Evolutionary conservation across 805 yeast species (phyloP).

Genomic region (Zygosaccharomyces bailii): DNA sequence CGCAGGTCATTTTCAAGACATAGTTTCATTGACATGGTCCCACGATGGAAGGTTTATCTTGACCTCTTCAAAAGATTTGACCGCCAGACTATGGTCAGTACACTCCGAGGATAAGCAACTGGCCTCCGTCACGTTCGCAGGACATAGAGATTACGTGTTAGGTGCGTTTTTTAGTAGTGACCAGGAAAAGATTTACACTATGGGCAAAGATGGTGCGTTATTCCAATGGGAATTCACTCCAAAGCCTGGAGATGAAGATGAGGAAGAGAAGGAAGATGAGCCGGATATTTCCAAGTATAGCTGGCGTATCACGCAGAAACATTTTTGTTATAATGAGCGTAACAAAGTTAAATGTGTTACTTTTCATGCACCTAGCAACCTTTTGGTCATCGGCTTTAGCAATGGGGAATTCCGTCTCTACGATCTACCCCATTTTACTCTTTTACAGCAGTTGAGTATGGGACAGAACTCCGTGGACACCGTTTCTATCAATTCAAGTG

Average conservation of each 20-base stretch:
- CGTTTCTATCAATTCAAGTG: conserved; percentile 72
- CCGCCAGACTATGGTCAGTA: conserved; percentile 80
- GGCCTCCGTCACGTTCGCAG: conserved; percentile 84
- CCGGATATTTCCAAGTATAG: conserved; percentile 45
- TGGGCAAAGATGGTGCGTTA: conserved; percentile 92
- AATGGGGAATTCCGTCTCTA: conserved; percentile 89
- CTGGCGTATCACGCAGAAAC: conserved; percentile 81
- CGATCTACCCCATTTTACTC: conserved; percentile 75
- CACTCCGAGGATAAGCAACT: conserved; percentile 58
- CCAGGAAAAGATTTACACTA: conserved; percentile 87
- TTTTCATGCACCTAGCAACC: conserved; percentile 67
- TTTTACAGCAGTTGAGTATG: conserved; percentile 84
- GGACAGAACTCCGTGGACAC: conserved; percentile 87
- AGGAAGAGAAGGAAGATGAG: conserved; percentile 40
- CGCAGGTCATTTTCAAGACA: conserved; percentile 88
- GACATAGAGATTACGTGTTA: conserved; percentile 86
- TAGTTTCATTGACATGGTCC: conserved; percentile 81
- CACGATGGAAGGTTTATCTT: conserved; percentile 83
- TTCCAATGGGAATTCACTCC: conserved; percentile 86
- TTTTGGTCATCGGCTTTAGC: conserved; percentile 83
- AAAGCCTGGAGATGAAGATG: conserved; percentile 47
- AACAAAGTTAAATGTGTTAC: conserved; percentile 75
- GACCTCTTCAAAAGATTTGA: conserved; percentile 84
- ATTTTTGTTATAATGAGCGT: conserved; percentile 62
- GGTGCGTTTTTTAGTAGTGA: conserved; percentile 82